Conservation (phyloP, 306 rosid genomes). For the Pachyrhizus erosus region DNA sequence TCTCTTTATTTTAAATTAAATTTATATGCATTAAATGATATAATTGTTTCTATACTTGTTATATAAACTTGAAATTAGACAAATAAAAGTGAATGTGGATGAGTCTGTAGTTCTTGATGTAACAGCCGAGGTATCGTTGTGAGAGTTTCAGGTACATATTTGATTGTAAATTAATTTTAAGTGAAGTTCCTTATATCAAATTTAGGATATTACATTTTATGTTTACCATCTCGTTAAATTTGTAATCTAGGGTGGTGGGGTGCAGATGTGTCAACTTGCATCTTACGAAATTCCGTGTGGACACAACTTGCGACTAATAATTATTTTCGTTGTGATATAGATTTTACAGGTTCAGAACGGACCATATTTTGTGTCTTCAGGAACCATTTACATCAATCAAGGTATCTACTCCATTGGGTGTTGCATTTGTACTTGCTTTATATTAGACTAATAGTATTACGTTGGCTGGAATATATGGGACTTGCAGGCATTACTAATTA, state of each 20-base stretch:
- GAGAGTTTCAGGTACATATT: not conserved
- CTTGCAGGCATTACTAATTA: not conserved
- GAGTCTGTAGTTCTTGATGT: not conserved
- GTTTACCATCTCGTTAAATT: not conserved
- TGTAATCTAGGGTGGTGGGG: not conserved
- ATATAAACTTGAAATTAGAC: not conserved
- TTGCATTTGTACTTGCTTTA: not conserved
- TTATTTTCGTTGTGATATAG: too few species aligned
- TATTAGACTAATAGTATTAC: not conserved
- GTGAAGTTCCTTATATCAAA: conserved; percentile 5
- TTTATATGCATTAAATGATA: not conserved
- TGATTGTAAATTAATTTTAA: conserved; percentile 13
- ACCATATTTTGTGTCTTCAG: not conserved
- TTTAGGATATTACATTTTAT: not conserved
- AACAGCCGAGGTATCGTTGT: not conserved
- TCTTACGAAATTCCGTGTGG: too few species aligned
- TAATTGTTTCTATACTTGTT: conserved; percentile 4
- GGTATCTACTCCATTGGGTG: not conserved
- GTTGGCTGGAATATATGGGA: not conserved
- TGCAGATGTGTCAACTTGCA: conserved; percentile 14
- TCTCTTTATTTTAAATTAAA: not conserved
- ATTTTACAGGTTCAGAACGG: not conserved
- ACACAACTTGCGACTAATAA: not conserved
- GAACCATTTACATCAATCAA: not conserved
- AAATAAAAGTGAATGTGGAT: not conserved